A percentile compares a stretch with the other conserved stretches of the same genome.
These are phyloP conservation scores for Kwoniella shandongensis DNA, from an alignment of 768 basidiomycete species.

Conservation along the genomic window DNA sequence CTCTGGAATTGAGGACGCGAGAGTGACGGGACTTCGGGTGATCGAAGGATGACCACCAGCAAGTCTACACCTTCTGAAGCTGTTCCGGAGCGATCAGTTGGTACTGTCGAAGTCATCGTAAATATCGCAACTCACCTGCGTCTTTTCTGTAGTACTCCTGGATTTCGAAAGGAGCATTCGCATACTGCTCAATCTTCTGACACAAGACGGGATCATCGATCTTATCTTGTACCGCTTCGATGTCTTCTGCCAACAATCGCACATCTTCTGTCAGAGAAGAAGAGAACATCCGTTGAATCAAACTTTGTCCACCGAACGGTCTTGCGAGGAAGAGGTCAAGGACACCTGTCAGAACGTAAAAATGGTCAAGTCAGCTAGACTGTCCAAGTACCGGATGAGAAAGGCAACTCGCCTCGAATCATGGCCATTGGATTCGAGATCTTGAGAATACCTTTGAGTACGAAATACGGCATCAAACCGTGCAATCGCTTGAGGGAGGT, in stretches of 20 bases:
- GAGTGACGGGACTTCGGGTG: constrained; percentile 71
- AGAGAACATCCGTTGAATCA: constrained; percentile 96
- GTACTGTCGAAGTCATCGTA: no score
- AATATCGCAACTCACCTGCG: constrained; percentile 62
- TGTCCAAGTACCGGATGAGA: not conserved
- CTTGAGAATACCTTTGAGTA: constrained; percentile 84
- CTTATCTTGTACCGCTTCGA: constrained; percentile 80
- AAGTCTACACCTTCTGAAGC: constrained; percentile 71
- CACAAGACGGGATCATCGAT: constrained; percentile 84
- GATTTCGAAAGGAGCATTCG: constrained; percentile 82
- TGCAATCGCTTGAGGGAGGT: constrained; percentile 86
- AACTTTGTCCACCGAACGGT: constrained; percentile 89
- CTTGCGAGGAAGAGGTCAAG: constrained; percentile 94
- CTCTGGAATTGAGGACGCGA: constrained; percentile 76
- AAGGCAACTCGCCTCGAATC: constrained; percentile 87
- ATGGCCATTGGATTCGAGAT: constrained; percentile 95
- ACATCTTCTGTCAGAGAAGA: constrained; percentile 88
- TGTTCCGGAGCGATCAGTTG: constrained; percentile 42
- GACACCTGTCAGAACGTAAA: constrained; percentile 56
- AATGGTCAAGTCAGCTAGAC: not conserved
- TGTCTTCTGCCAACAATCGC: constrained; percentile 77
- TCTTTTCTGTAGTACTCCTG: constrained; percentile 78
- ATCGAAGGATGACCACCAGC: constrained; percentile 74
- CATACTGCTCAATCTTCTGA: constrained; percentile 81
- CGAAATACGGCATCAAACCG: constrained; percentile 95